Conservation (phyloP, 2,329 filamentous ascomycete genomes). For the Colletotrichum sp. region DNA sequence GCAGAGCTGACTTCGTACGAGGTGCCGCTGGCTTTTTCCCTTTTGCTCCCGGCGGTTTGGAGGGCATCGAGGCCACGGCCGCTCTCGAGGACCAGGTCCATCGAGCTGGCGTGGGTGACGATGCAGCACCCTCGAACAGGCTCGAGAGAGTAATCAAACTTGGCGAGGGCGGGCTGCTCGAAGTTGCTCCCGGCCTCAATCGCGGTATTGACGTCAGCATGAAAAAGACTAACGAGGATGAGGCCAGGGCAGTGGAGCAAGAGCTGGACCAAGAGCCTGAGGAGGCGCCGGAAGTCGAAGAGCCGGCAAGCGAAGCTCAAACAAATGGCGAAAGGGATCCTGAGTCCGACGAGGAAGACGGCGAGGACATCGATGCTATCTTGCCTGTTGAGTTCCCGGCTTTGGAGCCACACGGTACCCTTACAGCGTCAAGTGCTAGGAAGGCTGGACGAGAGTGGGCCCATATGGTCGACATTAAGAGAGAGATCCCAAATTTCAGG, state of each 20-base stretch:
- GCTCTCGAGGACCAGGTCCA: conserved; percentile 80
- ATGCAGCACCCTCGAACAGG: conserved; percentile 49
- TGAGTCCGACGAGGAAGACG: conserved; percentile 48
- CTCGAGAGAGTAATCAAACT: conserved; percentile 90
- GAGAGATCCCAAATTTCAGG: conserved; percentile 90
- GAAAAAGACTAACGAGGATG: conserved; percentile 59
- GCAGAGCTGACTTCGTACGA: conserved; percentile 87
- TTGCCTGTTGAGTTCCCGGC: conserved; percentile 93
- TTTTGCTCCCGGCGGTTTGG: conserved; percentile 88
- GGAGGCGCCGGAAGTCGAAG: conserved; percentile 31
- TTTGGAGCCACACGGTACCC: conserved; percentile 79
- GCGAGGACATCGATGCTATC: conserved; percentile 79
- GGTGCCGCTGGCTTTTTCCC: conserved; percentile 94
- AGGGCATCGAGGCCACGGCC: conserved; percentile 84
- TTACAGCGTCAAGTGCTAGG: conserved; percentile 73
- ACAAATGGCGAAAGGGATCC: conserved; percentile 32
- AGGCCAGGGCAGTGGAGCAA: conserved; percentile 44
- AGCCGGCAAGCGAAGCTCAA: conserved; percentile 26
- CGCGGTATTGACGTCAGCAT: conserved; percentile 77
- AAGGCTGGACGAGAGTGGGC: conserved; percentile 90
- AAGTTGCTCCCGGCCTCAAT: conserved; percentile 80
- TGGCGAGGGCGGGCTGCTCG: conserved; percentile 78
- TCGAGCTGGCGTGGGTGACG: conserved; percentile 39
- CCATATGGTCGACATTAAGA: conserved; percentile 96
- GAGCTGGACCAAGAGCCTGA: conserved; percentile 56